These are phyloP conservation scores for Colletotrichum tanaceti DNA, from an alignment of 2,329 filamentous ascomycete species.

Conservation along the genomic window DNA sequence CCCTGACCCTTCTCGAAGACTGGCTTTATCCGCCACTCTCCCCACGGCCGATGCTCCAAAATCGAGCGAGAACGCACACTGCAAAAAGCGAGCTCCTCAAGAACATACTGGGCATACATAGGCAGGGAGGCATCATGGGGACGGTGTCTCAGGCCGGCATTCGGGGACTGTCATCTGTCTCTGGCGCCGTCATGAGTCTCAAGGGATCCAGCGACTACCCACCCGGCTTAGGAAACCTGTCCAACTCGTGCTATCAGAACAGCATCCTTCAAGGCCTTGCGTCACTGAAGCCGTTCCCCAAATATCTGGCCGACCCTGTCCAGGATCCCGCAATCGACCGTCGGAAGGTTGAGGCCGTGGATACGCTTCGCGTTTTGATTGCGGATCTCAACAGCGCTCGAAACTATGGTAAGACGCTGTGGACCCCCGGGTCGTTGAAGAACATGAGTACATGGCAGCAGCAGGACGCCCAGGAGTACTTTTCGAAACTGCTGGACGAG, in stretches of 20 bases:
- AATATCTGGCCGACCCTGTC: slow-evolving; percentile 69
- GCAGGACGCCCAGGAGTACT: slow-evolving; percentile 98
- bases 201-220: slow-evolving; percentile 60
- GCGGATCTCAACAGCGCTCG: slow-evolving; percentile 74
- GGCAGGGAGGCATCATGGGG: slow-evolving; percentile 63
- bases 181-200: slow-evolving; percentile 55
- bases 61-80: slow-evolving; percentile 57
- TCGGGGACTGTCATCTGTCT: slow-evolving; percentile 65
- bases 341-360: slow-evolving; percentile 42
- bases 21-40: slow-evolving; percentile 63
- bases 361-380: slow-evolving; percentile 72
- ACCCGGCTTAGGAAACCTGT: slow-evolving; percentile 85
- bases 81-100: slow-evolving; percentile 75
- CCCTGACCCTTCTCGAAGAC: slow-evolving; percentile 68
- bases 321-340: slow-evolving; percentile 41
- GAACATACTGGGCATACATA: slow-evolving; percentile 71
- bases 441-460: slow-evolving; percentile 96
- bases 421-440: slow-evolving; percentile 85
- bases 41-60: slow-evolving; percentile 53
- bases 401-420: slow-evolving; percentile 81
- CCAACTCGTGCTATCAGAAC: slow-evolving; percentile 98
- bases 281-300: slow-evolving; percentile 75
- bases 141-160: slow-evolving; percentile 69
- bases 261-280: slow-evolving; percentile 89
- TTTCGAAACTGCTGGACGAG: slow-evolving; percentile 87